A percentile compares a stretch with the other conserved stretches of the same genome.
phyloP scores from a whole-genome alignment of 148 eudicot genomes.

The Rhododendron henanense region DNA sequence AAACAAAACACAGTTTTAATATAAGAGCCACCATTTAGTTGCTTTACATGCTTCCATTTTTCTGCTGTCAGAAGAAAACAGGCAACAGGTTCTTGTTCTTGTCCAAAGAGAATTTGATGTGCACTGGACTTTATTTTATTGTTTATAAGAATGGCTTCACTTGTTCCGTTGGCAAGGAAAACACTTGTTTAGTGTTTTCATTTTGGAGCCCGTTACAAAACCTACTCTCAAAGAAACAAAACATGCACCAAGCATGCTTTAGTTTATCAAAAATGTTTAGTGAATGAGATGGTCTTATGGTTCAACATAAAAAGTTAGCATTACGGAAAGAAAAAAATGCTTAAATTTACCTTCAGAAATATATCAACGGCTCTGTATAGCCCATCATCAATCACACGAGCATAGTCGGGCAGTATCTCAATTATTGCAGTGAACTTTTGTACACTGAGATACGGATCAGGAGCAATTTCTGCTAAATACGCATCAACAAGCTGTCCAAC shows the following conservation, averaged over 20 bases:
- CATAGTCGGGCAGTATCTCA: constrained; percentile 63
- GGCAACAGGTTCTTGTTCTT: not conserved
- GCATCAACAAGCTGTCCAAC: constrained; percentile 64
- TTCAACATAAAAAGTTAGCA: not conserved
- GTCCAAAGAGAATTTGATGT: not conserved
- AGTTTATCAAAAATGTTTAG: not conserved
- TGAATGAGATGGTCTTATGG: not conserved
- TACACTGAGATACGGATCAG: constrained; percentile 56
- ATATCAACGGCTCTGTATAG: constrained; percentile 70
- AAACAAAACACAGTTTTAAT: not conserved
- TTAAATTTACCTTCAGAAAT: constrained; percentile 51
- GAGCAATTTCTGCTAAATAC: constrained; percentile 66
- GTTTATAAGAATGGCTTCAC: not conserved
- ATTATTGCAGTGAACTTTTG: constrained; percentile 47
- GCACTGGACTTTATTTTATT: not conserved
- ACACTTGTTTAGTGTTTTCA: not conserved
- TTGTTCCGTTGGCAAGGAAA: not conserved
- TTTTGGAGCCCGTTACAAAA: not conserved
- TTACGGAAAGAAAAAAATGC: not conserved
- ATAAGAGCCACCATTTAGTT: not conserved
- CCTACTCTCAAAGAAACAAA: not conserved
- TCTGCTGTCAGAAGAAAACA: too few species aligned
- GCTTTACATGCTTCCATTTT: not conserved
- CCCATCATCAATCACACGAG: constrained; percentile 76
- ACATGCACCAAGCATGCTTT: not conserved